A percentile compares a stretch with the other conserved stretches of the same genome.
Evolutionary conservation across 352 stramenopile species (phyloP).

Genomic region (Phytophthora constricta): DNA sequence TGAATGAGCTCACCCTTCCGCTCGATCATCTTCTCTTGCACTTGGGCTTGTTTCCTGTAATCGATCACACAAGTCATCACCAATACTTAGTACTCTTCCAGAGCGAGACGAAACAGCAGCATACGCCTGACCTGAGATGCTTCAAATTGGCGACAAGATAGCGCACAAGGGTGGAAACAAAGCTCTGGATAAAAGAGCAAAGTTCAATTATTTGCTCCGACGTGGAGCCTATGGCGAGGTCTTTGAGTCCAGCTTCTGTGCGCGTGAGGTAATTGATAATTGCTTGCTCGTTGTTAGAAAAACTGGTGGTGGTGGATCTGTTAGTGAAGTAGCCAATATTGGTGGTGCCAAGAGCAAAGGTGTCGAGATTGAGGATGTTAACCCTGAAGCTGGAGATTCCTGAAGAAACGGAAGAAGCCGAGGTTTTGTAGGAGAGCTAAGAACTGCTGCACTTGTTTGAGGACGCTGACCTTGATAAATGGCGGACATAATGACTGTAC

Average conservation of each 20-base stretch:
- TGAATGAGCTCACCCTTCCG: constrained; percentile 63
- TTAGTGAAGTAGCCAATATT: neutral
- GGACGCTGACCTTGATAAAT: constrained; percentile 35
- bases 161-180: constrained; percentile 27
- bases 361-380: constrained; percentile 23
- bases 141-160: constrained; percentile 34
- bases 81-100: neutral
- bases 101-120: neutral
- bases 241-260: constrained; percentile 27
- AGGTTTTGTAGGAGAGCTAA: neutral
- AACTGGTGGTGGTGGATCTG: constrained; percentile 2
- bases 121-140: constrained; percentile 31
- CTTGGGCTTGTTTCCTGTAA: constrained; percentile 44
- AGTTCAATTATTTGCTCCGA: constrained; percentile 34
- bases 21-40: constrained; percentile 61
- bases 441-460: constrained; percentile 19
- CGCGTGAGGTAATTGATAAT: constrained; percentile 14
- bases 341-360: constrained; percentile 14
- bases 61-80: constrained; percentile 11
- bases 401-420: constrained; percentile 37
- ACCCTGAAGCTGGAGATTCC: constrained; percentile 11
- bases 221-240: constrained; percentile 8
- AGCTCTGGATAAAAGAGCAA: constrained; percentile 37
- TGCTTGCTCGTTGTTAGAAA: constrained; percentile 13
- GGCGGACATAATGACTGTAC: constrained; percentile 30